Base-by-base conservation (phyloP, 2,329 filamentous ascomycete genomes). In the Metarhizium sp. region DNA sequence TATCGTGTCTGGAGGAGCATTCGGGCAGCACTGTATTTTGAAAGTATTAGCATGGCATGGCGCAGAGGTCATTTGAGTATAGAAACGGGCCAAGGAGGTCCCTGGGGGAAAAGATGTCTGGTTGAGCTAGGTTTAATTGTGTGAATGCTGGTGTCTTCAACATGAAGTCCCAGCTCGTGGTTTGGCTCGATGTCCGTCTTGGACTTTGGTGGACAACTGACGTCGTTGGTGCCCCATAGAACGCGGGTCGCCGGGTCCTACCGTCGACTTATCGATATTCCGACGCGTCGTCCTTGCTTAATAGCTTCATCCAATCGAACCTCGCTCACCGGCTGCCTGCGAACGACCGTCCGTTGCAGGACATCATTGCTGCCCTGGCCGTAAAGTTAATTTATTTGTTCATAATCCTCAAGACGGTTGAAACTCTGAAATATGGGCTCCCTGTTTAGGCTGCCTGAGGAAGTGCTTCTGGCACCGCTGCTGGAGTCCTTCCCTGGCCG, bases 401-500 rank as follows among this genome's bases (percentile, higher is more conserved):
- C 32, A 10, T 34, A 7, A 34, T 34, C 32, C 10, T 34, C 8
- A 7, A 16, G 10, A 5, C 38, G 14, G 32, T 4, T 16, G 38
- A 16, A 5, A 5, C 13, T 16, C 38, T 45, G 42, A 20, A 11
- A 14, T 20, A 75, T 75, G 71, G 58, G 64, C 2, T 63, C 71
- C 6, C 64, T 78, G 16, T 82, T 83, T 63, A 66, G 73, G 56
- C 71, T 80, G 14, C 80, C 80, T 2, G 76, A 79, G 52, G 80
- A 84, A 62, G 64, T 74, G 40, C 60, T 80, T 7, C 64, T 79
- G 7, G 67, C 74, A 2, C 66, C 75, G 3, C 63, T 85, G 6
- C 63, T 72, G 34, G 66, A 76, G 49, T 69, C 62, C 18, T 85
- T 80, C 58, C 82, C 81, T 7, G 81, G 80, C 58, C 76, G 83